Percentiles rank a stretch among this genome's conserved stretches.
These are phyloP conservation scores for Durotheca rogersii DNA, from an alignment of 495 filamentous ascomycete genomes.

Conservation along the genomic window DNA sequence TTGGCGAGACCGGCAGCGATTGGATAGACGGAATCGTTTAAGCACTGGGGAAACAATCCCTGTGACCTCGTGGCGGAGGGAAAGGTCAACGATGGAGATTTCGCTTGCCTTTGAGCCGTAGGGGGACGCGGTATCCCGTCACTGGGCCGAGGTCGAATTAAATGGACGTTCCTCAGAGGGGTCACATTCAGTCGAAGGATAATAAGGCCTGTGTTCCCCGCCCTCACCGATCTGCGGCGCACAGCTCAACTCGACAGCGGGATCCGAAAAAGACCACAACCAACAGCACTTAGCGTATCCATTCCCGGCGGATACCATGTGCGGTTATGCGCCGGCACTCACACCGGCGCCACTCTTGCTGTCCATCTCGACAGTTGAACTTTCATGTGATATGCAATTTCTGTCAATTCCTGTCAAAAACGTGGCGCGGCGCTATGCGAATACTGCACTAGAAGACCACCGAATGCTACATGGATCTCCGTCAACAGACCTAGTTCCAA, in stretches of 20 bases:
- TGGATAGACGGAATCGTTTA: constrained; percentile 21
- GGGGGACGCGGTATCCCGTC: constrained; percentile 9
- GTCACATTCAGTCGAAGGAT: constrained; percentile 29
- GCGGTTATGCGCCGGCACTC: constrained; percentile 18
- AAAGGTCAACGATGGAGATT: constrained; percentile 6
- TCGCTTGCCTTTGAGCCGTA: constrained; percentile 14
- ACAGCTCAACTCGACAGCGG: constrained; percentile 11
- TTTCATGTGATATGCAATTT: constrained; percentile 17
- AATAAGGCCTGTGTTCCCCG: constrained; percentile 23
- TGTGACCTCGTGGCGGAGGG: constrained; percentile 21
- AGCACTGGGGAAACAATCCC: constrained; percentile 24
- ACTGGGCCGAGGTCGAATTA: constrained; percentile 17
- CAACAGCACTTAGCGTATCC: constrained; percentile 18
- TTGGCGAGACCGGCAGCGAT: constrained; percentile 15
- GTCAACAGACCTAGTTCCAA: not conserved
- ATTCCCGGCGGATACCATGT: constrained; percentile 25
- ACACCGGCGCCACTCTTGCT: constrained; percentile 16
- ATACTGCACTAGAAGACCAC: not conserved
- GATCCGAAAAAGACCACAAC: constrained; percentile 4
- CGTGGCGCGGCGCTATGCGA: not conserved
- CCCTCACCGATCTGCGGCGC: constrained; percentile 23
- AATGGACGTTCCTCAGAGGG: constrained; percentile 27
- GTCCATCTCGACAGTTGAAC: constrained; percentile 14
- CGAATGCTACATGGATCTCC: not conserved
- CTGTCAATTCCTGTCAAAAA: not conserved